These are phyloP conservation scores for Lentinula edodes DNA, from an alignment of 768 basidiomycete genomes.

Conservation along the genomic window DNA sequence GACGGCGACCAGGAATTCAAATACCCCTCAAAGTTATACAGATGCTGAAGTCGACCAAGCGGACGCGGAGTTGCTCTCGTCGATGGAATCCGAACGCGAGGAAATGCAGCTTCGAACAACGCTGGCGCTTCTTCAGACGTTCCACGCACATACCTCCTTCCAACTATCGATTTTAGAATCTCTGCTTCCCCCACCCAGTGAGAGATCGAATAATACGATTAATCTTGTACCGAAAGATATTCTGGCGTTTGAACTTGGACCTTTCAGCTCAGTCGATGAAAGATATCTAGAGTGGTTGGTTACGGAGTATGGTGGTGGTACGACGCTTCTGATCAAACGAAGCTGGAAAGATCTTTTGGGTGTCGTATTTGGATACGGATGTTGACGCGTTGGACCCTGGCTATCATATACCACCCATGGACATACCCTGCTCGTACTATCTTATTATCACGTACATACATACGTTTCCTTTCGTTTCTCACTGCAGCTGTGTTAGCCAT, in stretches of 20 bases:
- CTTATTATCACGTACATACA: no score
- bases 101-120: constrained; percentile 39
- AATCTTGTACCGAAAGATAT: constrained; percentile 58
- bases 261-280: constrained; percentile 66
- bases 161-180: constrained; percentile 45
- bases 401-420: background rate
- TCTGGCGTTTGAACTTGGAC: constrained; percentile 64
- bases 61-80: constrained; percentile 8
- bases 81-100: constrained; percentile 13
- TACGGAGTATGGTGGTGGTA: constrained; percentile 53
- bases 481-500: no score
- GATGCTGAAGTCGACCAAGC: constrained; percentile 18
- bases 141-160: constrained; percentile 60
- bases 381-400: background rate
- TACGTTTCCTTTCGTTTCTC: no score
- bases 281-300: constrained; percentile 75
- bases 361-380: constrained; percentile 36
- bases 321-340: constrained; percentile 34
- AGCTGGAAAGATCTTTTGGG: constrained; percentile 48
- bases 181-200: constrained; percentile 20
- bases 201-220: constrained; percentile 24
- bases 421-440: background rate
- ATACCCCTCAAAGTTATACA: constrained; percentile 9
- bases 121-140: constrained; percentile 58
- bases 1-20: constrained; percentile 20